These are phyloP conservation scores for Backusella psychrophila DNA, from an alignment of 192 early-diverging fungal genomes.

Conservation along the genomic window DNA sequence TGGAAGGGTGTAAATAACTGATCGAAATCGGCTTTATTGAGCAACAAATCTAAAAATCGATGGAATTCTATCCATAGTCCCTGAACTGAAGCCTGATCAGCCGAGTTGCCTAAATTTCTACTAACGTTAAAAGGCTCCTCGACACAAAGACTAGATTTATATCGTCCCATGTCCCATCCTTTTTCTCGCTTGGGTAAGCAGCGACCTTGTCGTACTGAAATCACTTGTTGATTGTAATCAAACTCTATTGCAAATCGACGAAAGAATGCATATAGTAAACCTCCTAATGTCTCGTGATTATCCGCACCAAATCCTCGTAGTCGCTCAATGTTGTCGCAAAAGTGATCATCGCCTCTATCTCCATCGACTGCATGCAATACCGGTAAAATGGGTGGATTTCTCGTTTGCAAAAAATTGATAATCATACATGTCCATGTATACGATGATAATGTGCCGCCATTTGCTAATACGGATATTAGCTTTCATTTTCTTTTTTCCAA, in stretches of 20 bases:
- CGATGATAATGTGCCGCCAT: conserved; percentile 90
- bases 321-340: conserved; percentile 67
- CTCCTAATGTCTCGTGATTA: conserved; percentile 78
- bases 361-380: conserved; percentile 64
- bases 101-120: conserved; percentile 90
- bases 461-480: conserved; percentile 43
- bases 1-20: conserved; percentile 23
- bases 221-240: conserved; percentile 78
- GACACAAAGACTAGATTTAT: conserved; percentile 76
- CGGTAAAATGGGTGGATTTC: conserved; percentile 86
- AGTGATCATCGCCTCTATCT: conserved; percentile 66
- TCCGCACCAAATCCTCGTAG: conserved; percentile 63
- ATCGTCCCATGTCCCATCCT: conserved; percentile 79
- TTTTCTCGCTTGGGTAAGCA: conserved; percentile 79
- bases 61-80: conserved; percentile 83
- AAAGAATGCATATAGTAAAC: conserved; percentile 85
- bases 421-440: conserved; percentile 96
- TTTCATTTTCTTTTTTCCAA: background rate
- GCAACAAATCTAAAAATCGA: conserved; percentile 55
- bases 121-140: conserved; percentile 91
- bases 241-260: conserved; percentile 79
- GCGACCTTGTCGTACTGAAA: conserved; percentile 77
- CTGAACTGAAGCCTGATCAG: conserved; percentile 72
- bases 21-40: conserved; percentile 1
- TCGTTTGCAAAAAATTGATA: conserved; percentile 91